Conservation (phyloP, 257 asterid species). For the Fraxinus americana region DNA sequence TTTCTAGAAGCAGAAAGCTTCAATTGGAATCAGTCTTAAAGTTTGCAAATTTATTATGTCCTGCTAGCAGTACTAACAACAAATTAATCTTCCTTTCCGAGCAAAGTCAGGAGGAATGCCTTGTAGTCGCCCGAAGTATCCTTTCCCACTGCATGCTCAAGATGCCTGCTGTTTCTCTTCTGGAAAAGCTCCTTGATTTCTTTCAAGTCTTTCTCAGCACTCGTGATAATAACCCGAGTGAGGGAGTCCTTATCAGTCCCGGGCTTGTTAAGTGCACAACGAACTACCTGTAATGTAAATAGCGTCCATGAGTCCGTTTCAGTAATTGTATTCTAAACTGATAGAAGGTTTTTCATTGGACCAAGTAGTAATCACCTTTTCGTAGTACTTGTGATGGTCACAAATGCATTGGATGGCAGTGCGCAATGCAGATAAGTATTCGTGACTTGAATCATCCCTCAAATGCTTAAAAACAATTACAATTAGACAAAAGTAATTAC, state of each 20-base stretch:
- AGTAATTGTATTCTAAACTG: background rate
- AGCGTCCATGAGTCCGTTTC: background rate
- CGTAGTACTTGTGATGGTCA: constrained; percentile 69
- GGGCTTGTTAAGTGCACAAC: constrained; percentile 43
- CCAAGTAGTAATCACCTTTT: constrained; percentile 45
- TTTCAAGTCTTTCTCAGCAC: constrained; percentile 73
- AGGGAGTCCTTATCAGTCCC: constrained; percentile 67
- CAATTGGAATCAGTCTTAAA: background rate
- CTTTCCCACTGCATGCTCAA: constrained; percentile 60
- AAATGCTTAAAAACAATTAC: constrained; percentile 40
- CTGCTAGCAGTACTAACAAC: background rate
- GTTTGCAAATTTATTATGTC: background rate
- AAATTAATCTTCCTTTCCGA: constrained; percentile 43
- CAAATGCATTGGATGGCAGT: constrained; percentile 52
- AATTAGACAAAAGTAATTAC: background rate
- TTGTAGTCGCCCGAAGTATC: constrained; percentile 75
- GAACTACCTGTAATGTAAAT: constrained; percentile 40
- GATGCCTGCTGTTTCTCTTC: constrained; percentile 68
- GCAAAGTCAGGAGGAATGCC: constrained; percentile 61
- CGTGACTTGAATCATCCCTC: constrained; percentile 43
- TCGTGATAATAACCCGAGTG: constrained; percentile 62
- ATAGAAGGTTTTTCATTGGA: background rate
- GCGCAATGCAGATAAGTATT: constrained; percentile 47
- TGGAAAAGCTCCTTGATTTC: constrained; percentile 50
- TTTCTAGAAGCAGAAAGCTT: background rate